phyloP scores from a whole-genome alignment of 2,329 filamentous ascomycete species.

The Graphilbum sp. region DNA sequence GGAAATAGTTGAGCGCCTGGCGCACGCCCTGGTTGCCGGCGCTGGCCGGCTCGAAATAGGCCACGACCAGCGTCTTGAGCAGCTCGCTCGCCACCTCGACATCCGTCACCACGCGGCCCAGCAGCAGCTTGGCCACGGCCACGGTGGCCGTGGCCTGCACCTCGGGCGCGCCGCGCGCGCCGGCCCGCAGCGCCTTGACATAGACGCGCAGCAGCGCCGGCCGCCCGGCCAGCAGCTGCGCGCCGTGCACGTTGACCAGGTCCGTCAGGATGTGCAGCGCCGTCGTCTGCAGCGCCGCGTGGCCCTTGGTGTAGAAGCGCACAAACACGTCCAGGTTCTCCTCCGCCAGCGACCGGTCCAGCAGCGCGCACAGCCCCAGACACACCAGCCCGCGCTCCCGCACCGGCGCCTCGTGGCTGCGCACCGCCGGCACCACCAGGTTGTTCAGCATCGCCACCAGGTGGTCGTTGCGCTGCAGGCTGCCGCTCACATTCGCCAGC shows the following conservation, averaged over 20 bases:
- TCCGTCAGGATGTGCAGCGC: constrained; percentile 85
- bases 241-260: constrained; percentile 77
- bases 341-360: constrained; percentile 80
- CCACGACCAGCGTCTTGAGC: constrained; percentile 68
- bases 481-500: constrained; percentile 80
- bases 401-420: constrained; percentile 82
- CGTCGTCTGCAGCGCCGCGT: constrained; percentile 76
- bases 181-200: constrained; percentile 60
- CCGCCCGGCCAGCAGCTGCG: constrained; percentile 52
- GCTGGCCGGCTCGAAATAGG: constrained; percentile 81
- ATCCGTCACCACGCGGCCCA: constrained; percentile 63
- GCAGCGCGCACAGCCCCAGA: constrained; percentile 75
- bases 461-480: constrained; percentile 75
- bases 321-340: constrained; percentile 89
- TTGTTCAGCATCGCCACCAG: constrained; percentile 98
- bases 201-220: constrained; percentile 72
- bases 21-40: constrained; percentile 64
- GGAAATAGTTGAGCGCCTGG: constrained; percentile 81
- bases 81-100: constrained; percentile 51
- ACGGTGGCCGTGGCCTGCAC: constrained; percentile 71
- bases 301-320: constrained; percentile 88
- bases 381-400: constrained; percentile 81
- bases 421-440: constrained; percentile 84
- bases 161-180: constrained; percentile 45
- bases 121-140: constrained; percentile 71